Percentiles rank a stretch among this genome's conserved stretches.
Evolutionary conservation across 2,329 filamentous ascomycete species (phyloP).

Genomic region (Pseudogymnoascus sp.): DNA sequence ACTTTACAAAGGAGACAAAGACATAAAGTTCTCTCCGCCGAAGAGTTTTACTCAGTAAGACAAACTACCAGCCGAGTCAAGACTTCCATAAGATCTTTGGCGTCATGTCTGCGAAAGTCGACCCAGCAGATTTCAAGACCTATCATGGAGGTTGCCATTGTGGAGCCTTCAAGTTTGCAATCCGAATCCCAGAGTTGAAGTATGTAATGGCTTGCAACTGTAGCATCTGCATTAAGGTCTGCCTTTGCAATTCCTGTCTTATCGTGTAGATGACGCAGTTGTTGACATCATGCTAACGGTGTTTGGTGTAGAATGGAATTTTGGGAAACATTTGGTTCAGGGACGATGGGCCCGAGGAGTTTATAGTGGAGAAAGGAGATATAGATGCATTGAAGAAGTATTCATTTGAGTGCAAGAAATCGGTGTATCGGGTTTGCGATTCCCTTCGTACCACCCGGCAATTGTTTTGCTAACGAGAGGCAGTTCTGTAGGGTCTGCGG

Average conservation of each 20-base stretch:
- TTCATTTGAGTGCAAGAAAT: neutral
- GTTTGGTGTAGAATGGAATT: neutral
- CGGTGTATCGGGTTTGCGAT: neutral
- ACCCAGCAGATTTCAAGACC: constrained; percentile 15
- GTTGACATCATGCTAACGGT: neutral
- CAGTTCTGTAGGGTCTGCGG: neutral
- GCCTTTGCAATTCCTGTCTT: constrained; percentile 34
- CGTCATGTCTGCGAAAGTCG: neutral
- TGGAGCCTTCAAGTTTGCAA: constrained; percentile 44
- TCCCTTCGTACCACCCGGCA: neutral
- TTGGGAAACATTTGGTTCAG: neutral
- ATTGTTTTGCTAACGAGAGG: neutral
- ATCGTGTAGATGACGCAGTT: neutral
- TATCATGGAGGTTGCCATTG: constrained; percentile 53
- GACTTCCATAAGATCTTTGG: neutral
- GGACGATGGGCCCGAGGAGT: neutral
- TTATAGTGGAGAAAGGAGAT: neutral
- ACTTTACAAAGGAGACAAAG: neutral
- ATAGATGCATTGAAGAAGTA: neutral
- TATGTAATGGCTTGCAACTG: constrained; percentile 54
- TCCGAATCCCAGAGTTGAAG: constrained; percentile 49
- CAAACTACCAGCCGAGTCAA: neutral
- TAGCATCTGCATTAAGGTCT: constrained; percentile 52
- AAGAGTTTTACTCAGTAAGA: neutral
- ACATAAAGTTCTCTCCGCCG: neutral